phyloP scores from a whole-genome alignment of 2,329 filamentous ascomycete genomes.

The Diaporthe citriasiana region DNA sequence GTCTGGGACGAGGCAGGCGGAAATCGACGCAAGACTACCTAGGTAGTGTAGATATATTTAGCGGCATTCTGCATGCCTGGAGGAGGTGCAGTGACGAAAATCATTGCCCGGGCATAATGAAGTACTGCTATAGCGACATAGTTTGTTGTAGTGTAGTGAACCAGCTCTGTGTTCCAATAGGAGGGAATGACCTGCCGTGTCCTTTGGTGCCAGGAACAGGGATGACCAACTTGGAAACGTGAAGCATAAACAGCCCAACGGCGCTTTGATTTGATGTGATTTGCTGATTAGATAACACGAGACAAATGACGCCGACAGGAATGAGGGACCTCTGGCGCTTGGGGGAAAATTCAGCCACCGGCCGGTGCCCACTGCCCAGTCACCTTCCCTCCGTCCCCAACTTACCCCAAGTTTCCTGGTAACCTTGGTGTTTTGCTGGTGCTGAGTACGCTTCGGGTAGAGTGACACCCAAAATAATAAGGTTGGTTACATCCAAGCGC shows the following conservation, averaged over 20 bases:
- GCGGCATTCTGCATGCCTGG: not conserved
- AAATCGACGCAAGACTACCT: too few relatives aligned
- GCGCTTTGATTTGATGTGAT: conserved; percentile 27
- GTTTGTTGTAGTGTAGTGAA: too few relatives aligned
- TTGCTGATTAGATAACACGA: conserved; percentile 24
- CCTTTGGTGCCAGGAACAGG: conserved; percentile 12
- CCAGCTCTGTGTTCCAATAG: too few relatives aligned
- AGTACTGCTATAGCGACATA: not conserved
- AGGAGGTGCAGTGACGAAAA: not conserved
- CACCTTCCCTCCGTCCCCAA: conserved; percentile 5
- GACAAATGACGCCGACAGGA: conserved; percentile 28
- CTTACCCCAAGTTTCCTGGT: not conserved
- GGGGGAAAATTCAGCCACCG: conserved; percentile 18
- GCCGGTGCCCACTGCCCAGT: conserved; percentile 8
- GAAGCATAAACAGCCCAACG: conserved; percentile 28
- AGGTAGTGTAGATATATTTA: not conserved
- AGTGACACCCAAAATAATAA: conserved; percentile 29
- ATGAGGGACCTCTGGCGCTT: conserved; percentile 25
- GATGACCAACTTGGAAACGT: conserved; percentile 13
- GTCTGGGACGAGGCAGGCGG: too few relatives aligned
- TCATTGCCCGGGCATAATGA: not conserved
- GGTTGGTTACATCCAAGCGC: conserved; percentile 27
- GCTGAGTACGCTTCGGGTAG: conserved; percentile 19
- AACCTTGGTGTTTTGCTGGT: not conserved
- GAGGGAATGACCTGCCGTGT: too few relatives aligned